phyloP scores from a whole-genome alignment of 805 yeast genomes.

The Starmerella scarabaei region DNA sequence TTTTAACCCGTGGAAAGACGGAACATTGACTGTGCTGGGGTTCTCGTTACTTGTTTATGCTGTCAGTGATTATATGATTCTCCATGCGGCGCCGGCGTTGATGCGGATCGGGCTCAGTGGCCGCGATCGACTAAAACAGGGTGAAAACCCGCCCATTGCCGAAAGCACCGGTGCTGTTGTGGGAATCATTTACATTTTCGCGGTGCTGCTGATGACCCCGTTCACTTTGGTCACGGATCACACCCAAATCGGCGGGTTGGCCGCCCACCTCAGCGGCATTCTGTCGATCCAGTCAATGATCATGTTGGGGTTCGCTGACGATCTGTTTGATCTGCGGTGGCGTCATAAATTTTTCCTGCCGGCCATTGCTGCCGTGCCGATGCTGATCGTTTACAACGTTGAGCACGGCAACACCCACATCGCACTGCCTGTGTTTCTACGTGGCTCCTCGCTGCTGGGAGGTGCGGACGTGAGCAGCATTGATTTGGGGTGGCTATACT shows the following conservation, averaged over 20 bases:
- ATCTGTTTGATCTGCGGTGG: conserved; percentile 92
- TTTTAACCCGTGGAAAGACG: conserved; percentile 13
- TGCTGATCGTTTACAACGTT: conserved; percentile 78
- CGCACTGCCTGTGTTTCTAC: conserved; percentile 59
- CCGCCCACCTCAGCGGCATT: conserved; percentile 76
- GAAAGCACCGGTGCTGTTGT: conserved; percentile 89
- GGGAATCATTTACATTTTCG: conserved; percentile 64
- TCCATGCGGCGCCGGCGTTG: conserved; percentile 19
- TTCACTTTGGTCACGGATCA: conserved; percentile 8
- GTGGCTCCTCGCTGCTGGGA: too few species aligned
- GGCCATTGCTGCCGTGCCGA: conserved; percentile 84
- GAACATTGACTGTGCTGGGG: conserved; percentile 14
- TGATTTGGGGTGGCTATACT: conserved; percentile 70
- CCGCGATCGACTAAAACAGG: conserved; percentile 58
- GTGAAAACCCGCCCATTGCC: conserved; percentile 55
- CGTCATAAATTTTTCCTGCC: conserved; percentile 93
- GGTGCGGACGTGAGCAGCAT: conserved; percentile 31
- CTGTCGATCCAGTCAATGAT: conserved; percentile 74
- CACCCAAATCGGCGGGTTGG: conserved; percentile 45
- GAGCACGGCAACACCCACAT: conserved; percentile 89
- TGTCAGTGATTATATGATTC: conserved; percentile 16
- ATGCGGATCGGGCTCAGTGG: conserved; percentile 61
- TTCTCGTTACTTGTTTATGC: conserved; percentile 13
- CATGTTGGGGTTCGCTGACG: conserved; percentile 81
- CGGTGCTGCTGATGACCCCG: conserved; percentile 78